These are phyloP conservation scores for Penicillium vulpinum DNA, from an alignment of 2,329 filamentous ascomycete species.

Conservation along the genomic window DNA sequence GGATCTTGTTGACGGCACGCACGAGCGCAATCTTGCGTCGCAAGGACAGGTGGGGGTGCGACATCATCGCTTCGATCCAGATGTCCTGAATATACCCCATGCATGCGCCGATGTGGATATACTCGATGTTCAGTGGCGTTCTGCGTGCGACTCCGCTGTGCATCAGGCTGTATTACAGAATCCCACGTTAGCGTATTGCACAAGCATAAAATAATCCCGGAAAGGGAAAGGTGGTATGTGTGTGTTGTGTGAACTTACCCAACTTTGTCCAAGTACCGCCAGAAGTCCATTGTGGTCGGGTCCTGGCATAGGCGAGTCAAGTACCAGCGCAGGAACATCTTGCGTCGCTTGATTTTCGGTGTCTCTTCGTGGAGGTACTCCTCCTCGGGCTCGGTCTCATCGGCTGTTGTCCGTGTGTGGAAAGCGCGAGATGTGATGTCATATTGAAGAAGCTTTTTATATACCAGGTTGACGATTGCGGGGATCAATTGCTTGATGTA, in stretches of 20 bases:
- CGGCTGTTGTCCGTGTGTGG: conserved; percentile 59
- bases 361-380: conserved; percentile 65
- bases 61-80: conserved; percentile 73
- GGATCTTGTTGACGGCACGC: conserved; percentile 74
- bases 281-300: conserved; percentile 73
- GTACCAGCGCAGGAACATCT: conserved; percentile 76
- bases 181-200: conserved; percentile 2
- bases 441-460: conserved; percentile 75
- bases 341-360: conserved; percentile 73
- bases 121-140: conserved; percentile 75
- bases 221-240: neutral
- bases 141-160: conserved; percentile 73
- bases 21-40: conserved; percentile 70
- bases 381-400: conserved; percentile 64
- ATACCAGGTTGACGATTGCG: conserved; percentile 79
- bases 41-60: conserved; percentile 65
- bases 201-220: neutral
- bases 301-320: conserved; percentile 73
- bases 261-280: conserved; percentile 82
- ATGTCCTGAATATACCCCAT: conserved; percentile 77
- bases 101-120: conserved; percentile 72
- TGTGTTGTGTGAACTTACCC: conserved; percentile 54
- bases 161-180: conserved; percentile 60
- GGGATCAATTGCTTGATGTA: conserved; percentile 82
- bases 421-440: conserved; percentile 81